Base-by-base conservation (phyloP, 768 basidiomycete genomes). In the Suillus lakei region DNA sequence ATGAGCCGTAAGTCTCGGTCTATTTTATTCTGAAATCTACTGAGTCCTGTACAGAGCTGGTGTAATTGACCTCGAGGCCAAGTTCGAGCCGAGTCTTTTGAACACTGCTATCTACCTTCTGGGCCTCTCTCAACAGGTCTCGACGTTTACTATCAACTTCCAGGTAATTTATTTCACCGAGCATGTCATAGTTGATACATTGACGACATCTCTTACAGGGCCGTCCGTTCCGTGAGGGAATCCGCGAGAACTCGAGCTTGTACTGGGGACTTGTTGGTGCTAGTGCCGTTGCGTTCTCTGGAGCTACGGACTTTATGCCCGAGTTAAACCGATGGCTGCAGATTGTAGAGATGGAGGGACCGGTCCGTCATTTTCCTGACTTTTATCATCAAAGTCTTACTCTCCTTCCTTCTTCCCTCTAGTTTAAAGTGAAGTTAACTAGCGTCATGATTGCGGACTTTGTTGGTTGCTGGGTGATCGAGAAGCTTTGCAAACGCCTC, bases 61-160 rank as follows among this genome's bases (percentile, higher is more conserved):
- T 2, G 81, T 83, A 2, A 92, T 98, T 66, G 96, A 99, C 75
- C 82, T 99, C 43, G 97, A 98, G 61, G 97, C 96, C 62, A 96
- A 98, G 75, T 99, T 98, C 71, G 94, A 95, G 74, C 97, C 98
- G 0, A 93, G 89, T 68, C 80, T 99, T 56, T 83, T 99, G 65
- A 99, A 99, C 82, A 97, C 96, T 3, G 95, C 96, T 48, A 97
- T 99, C 72, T 99, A 96, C 80, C 88, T 99, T 34, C 84, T 99
- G 60, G 92, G 96, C 61, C 85, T 99, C 43, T 96, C 94, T 2
- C 97, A 99, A 76, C 98, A 99, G 77, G 97, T 99, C 2, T 99
- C 97, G 8, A 99, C 98, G 0, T 99, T 99, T 73, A 91, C 96
- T 4, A 95, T 99, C 81, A 99, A 99, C 82, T 99, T 96, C 86